phyloP scores from a whole-genome alignment of 139 green algal genomes.

The Asterochloris sp. region DNA sequence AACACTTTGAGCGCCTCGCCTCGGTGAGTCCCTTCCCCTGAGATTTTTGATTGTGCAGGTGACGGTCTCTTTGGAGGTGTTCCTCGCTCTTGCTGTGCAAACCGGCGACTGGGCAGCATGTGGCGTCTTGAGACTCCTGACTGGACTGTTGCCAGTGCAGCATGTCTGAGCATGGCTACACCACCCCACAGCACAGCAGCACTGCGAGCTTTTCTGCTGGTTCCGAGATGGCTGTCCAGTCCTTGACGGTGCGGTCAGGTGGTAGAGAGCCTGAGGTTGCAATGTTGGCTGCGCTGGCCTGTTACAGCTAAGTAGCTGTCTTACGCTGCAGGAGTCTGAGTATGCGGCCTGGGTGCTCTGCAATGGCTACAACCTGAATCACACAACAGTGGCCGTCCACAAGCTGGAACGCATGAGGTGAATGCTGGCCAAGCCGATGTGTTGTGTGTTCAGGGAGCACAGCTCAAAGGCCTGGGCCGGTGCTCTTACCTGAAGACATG shows the following conservation, averaged over 20 bases:
- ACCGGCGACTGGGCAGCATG: not conserved
- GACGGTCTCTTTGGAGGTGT: no score
- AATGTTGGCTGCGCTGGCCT: not conserved
- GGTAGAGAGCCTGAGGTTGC: not conserved
- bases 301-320: not conserved
- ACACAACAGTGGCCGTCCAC: conserved; percentile 77
- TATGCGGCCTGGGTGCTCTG: conserved; percentile 77
- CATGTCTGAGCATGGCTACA: not conserved
- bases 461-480: not conserved
- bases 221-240: not conserved
- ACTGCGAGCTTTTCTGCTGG: not conserved
- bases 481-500: not conserved
- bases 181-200: not conserved
- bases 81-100: not conserved
- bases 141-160: not conserved
- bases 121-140: not conserved
- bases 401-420: conserved; percentile 30
- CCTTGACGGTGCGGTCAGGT: not conserved
- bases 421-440: not conserved
- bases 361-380: conserved; percentile 81
- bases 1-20: conserved; percentile 11
- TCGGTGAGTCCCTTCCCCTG: not conserved
- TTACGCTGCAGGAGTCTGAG: conserved; percentile 45
- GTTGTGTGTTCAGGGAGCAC: not conserved
- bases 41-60: not conserved